Evolutionary conservation across 2,329 filamentous ascomycete genomes (phyloP).

Genomic region (Hymenoscyphus albidus): DNA sequence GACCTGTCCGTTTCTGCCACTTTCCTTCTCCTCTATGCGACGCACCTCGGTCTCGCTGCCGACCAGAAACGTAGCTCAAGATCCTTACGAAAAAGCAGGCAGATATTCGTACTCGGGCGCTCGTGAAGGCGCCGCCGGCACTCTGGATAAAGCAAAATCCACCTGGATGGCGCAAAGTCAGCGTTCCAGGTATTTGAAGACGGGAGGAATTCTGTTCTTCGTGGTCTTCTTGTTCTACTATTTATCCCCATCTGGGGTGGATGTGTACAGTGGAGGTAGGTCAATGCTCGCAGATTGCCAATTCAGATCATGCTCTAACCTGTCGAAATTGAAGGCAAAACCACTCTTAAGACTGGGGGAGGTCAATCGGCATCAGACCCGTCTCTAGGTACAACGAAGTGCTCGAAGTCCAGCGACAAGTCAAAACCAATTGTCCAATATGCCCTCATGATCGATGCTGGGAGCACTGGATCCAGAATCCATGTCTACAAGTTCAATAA

Average conservation of each 20-base stretch:
- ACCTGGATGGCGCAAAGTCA: slow-evolving; percentile 61
- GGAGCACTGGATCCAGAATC: slow-evolving; percentile 95
- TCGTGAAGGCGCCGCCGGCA: slow-evolving; percentile 38
- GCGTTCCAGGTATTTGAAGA: slow-evolving; percentile 63
- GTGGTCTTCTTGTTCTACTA: slow-evolving; percentile 61
- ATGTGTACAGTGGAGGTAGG: slow-evolving; percentile 29
- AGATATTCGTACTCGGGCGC: slow-evolving; percentile 51
- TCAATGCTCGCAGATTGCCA: not conserved
- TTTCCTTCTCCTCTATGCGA: slow-evolving; percentile 48
- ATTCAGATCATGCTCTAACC: slow-evolving; percentile 5
- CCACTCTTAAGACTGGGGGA: slow-evolving; percentile 24
- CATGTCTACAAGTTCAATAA: slow-evolving; percentile 99
- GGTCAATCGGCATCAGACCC: slow-evolving; percentile 57
- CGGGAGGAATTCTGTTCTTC: slow-evolving; percentile 57
- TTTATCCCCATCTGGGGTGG: slow-evolving; percentile 53
- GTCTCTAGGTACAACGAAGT: slow-evolving; percentile 66
- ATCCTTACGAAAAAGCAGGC: slow-evolving; percentile 62
- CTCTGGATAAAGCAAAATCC: slow-evolving; percentile 54
- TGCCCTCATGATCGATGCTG: slow-evolving; percentile 97
- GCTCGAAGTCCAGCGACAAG: slow-evolving; percentile 76
- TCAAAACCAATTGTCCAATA: slow-evolving; percentile 96
- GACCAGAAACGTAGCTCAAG: slow-evolving; percentile 55
- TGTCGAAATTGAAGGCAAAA: not conserved
- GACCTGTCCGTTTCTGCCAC: slow-evolving; percentile 13
- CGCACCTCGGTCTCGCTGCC: slow-evolving; percentile 62